phyloP scores from a whole-genome alignment of 306 rosid genomes.

The Gleditsia sinensis region DNA sequence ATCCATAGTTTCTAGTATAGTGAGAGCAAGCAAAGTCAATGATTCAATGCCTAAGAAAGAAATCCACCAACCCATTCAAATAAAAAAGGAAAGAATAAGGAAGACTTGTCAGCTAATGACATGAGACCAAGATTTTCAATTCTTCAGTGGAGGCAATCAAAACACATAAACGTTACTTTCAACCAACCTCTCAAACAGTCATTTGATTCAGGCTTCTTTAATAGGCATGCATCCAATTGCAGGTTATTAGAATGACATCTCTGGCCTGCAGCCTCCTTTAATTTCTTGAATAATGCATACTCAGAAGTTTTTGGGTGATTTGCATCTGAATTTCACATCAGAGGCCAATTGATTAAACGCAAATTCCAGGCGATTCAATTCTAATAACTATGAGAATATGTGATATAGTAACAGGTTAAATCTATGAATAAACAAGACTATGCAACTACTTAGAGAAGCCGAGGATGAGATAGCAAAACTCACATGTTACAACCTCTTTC shows the following conservation, averaged over 20 bases:
- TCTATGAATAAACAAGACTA: neutral
- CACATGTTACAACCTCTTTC: slow-evolving; percentile 22
- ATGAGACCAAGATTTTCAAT: neutral
- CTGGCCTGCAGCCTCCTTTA: slow-evolving; percentile 59
- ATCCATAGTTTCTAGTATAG: neutral
- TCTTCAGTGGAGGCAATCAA: neutral
- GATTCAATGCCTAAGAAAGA: neutral
- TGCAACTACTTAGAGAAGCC: neutral
- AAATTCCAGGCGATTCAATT: slow-evolving; percentile 14
- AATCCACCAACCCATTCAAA: neutral
- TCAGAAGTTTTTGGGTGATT: slow-evolving; percentile 76
- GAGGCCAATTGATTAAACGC: slow-evolving; percentile 2
- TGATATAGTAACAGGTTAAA: neutral
- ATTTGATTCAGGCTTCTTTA: slow-evolving; percentile 36
- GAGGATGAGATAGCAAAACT: slow-evolving; percentile 16
- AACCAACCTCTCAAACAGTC: slow-evolving; percentile 51
- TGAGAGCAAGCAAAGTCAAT: neutral
- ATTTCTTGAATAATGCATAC: slow-evolving; percentile 77
- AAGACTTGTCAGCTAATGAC: neutral
- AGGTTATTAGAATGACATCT: slow-evolving; percentile 31
- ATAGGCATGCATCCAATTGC: slow-evolving; percentile 28
- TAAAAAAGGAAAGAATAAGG: neutral
- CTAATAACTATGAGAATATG: neutral
- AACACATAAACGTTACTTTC: neutral
- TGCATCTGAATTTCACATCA: slow-evolving; percentile 39